A percentile compares a stretch with the other conserved stretches of the same genome.
Evolutionary conservation across 495 filamentous ascomycete species (phyloP).

Genomic region (Xylaria cubensis): DNA sequence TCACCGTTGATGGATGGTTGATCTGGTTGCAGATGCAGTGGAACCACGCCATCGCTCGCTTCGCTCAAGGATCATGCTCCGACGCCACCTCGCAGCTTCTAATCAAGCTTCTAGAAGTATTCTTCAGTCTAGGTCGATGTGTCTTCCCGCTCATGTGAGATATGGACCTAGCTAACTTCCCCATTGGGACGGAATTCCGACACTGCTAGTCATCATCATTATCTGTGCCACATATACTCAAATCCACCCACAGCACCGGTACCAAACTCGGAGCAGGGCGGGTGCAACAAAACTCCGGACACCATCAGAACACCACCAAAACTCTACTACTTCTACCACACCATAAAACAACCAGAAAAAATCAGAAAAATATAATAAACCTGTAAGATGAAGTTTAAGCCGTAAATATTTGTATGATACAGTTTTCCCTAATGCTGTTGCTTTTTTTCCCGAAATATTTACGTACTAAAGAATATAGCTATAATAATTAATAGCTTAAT

Average conservation of each 20-base stretch:
- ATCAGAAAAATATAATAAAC: too few relatives aligned
- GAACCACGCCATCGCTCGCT: conserved; percentile 28
- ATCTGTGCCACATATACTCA: conserved; percentile 22
- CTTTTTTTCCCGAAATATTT: too few relatives aligned
- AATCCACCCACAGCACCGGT: conserved; percentile 25
- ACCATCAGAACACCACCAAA: too few relatives aligned
- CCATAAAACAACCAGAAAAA: too few relatives aligned
- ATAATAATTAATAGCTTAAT: too few relatives aligned
- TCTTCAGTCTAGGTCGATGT: conserved; percentile 6
- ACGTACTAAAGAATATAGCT: too few relatives aligned
- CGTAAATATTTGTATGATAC: too few relatives aligned
- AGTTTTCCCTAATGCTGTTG: too few relatives aligned
- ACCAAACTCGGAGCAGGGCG: conserved; percentile 19
- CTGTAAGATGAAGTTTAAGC: too few relatives aligned
- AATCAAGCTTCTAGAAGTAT: conserved; percentile 27
- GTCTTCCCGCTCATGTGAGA: conserved; percentile 24
- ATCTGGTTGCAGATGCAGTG: conserved; percentile 24
- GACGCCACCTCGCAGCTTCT: conserved; percentile 20
- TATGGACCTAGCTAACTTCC: conserved; percentile 17
- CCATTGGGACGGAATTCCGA: conserved; percentile 15
- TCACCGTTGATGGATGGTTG: conserved; percentile 12
- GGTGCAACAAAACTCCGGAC: too few relatives aligned
- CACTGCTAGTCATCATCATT: conserved; percentile 11
- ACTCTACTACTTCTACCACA: too few relatives aligned
- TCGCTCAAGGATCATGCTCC: conserved; percentile 19